These are phyloP conservation scores for Polygonum aviculare DNA, from an alignment of 148 eudicot genomes.

Conservation along the genomic window DNA sequence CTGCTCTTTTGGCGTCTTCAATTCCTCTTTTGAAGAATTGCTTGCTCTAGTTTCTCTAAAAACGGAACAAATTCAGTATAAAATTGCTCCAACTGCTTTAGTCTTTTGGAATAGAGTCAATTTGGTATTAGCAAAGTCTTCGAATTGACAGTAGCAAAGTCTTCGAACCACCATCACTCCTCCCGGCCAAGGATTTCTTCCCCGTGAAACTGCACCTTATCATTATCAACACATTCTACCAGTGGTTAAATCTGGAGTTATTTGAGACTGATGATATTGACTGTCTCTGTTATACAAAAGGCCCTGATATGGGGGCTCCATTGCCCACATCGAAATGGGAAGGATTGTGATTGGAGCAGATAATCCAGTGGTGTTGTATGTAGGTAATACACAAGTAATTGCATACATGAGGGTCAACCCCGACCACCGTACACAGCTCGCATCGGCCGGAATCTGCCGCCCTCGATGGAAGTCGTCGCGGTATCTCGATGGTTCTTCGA, in stretches of 20 bases:
- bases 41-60: background rate
- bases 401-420: conserved; percentile 90
- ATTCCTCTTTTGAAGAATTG: background rate
- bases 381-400: conserved; percentile 93
- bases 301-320: conserved; percentile 96
- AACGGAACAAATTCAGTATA: background rate
- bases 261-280: conserved; percentile 52
- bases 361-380: conserved; percentile 90
- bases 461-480: too few relatives aligned
- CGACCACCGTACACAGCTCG: too few relatives aligned
- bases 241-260: conserved; percentile 56
- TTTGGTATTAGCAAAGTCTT: background rate
- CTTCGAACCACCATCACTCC: conserved; percentile 89
- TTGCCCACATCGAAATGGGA: conserved; percentile 93
- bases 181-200: conserved; percentile 90
- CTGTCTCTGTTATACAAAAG: conserved; percentile 88
- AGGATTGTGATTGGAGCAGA: conserved; percentile 85
- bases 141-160: conserved; percentile 24
- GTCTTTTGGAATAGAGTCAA: background rate
- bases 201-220: conserved; percentile 90
- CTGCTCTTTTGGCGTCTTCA: conserved; percentile 26
- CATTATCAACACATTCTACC: conserved; percentile 74
- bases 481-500: too few relatives aligned
- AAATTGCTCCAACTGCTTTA: background rate
- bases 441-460: too few relatives aligned